These are phyloP conservation scores for Penicillium sclerotiorum DNA, from an alignment of 2,329 filamentous ascomycete genomes.

Conservation along the genomic window DNA sequence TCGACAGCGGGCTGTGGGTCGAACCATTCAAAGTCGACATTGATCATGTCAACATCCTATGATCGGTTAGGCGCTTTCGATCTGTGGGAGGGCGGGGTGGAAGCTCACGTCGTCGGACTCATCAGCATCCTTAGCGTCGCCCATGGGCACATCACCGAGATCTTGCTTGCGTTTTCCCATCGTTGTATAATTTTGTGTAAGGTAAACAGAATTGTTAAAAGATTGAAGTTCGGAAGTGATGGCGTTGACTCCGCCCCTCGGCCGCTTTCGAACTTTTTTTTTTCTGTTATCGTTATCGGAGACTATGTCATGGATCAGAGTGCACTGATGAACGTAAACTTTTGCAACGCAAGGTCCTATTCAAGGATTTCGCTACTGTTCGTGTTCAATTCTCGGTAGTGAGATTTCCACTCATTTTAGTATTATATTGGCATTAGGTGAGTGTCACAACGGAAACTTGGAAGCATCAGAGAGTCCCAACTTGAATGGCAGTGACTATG, in stretches of 20 bases:
- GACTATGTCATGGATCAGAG: constrained; percentile 2
- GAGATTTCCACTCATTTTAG: too few relatives aligned
- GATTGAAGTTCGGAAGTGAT: constrained; percentile 7
- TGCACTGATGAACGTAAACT: too few relatives aligned
- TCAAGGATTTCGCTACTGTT: background rate
- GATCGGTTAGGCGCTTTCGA: constrained; percentile 9
- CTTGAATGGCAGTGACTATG: too few relatives aligned
- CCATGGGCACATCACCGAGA: constrained; percentile 49
- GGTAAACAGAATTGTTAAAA: constrained; percentile 2
- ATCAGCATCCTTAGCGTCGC: constrained; percentile 43
- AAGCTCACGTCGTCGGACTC: constrained; percentile 45
- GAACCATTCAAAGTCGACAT: constrained; percentile 99
- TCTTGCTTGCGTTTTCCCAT: constrained; percentile 58
- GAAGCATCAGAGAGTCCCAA: too few relatives aligned
- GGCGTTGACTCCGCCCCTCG: constrained; percentile 18
- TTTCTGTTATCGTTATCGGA: constrained; percentile 22
- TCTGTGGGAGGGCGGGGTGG: constrained; percentile 2
- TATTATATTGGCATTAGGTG: too few relatives aligned
- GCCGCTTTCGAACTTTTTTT: constrained; percentile 29
- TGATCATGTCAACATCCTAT: constrained; percentile 85
- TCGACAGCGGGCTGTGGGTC: constrained; percentile 87
- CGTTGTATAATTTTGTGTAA: constrained; percentile 19
- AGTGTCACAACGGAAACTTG: too few relatives aligned
- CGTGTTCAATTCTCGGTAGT: too few relatives aligned
- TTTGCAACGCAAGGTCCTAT: too few relatives aligned